Percentiles rank a stretch among this genome's conserved stretches.
Conservation (phyloP, 176 grass and related monocot genomes). For the Melocanna baccifera region DNA sequence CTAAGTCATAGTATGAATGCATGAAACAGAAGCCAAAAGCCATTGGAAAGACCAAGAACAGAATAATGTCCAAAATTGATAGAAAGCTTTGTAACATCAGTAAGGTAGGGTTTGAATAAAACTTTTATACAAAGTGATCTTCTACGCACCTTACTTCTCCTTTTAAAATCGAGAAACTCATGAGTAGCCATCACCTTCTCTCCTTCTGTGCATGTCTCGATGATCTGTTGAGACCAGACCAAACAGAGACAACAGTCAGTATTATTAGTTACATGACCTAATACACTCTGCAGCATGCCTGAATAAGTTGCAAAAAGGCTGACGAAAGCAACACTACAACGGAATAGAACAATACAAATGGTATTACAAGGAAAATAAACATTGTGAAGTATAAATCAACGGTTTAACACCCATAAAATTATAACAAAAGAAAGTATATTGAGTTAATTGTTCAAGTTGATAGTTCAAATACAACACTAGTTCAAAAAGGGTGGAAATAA, state of each 20-base stretch:
- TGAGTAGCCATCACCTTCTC: constrained; percentile 79
- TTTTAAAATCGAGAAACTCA: constrained; percentile 88
- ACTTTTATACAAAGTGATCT: constrained; percentile 27
- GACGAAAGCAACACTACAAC: constrained; percentile 15
- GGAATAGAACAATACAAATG: constrained; percentile 14
- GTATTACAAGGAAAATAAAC: constrained; percentile 3
- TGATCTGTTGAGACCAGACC: constrained; percentile 54
- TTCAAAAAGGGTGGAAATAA: constrained; percentile 26
- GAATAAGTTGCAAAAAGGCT: constrained; percentile 23
- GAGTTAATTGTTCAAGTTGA: constrained; percentile 11
- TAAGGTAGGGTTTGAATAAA: constrained; percentile 18
- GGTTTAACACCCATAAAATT: constrained; percentile 6
- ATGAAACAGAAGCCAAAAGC: not conserved
- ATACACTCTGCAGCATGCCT: constrained; percentile 1
- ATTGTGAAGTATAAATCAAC: constrained; percentile 20
- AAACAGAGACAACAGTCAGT: constrained; percentile 29
- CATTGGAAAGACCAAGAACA: constrained; percentile 2
- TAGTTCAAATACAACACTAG: not conserved
- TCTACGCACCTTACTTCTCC: constrained; percentile 77
- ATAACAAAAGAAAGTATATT: not conserved
- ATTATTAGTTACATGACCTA: constrained; percentile 31
- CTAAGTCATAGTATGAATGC: not conserved
- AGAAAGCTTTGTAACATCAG: not conserved
- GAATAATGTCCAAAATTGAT: constrained; percentile 3
- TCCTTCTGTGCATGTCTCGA: constrained; percentile 79